Conservation (phyloP, 139 green algal genomes). For the Tetradesmus obliquus region DNA sequence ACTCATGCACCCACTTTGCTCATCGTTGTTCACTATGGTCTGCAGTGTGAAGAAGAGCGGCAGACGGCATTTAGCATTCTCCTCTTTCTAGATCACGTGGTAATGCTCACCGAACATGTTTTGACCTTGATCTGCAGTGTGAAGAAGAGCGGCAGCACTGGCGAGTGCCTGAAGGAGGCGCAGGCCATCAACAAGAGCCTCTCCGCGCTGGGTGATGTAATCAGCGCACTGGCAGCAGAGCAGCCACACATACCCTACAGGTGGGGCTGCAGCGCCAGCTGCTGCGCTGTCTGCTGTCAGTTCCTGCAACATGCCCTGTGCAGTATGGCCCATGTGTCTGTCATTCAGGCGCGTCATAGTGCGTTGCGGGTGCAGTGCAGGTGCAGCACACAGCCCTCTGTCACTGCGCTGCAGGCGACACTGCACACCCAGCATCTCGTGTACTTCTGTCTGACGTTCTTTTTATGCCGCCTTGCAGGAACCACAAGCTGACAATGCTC, state of each 20-base stretch:
- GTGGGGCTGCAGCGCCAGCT: background rate
- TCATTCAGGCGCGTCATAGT: no score
- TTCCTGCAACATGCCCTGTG: no score
- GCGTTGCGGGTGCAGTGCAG: no score
- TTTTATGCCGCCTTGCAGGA: conserved; percentile 59
- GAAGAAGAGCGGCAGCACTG: conserved; percentile 93
- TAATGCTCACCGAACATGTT: no score
- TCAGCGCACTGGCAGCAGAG: conserved; percentile 90
- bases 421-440: background rate
- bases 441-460: background rate
- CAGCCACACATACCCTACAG: conserved; percentile 92
- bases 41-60: no score
- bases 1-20: no score
- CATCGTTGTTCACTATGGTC: no score
- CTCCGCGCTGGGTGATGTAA: conserved; percentile 96
- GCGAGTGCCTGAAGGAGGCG: conserved; percentile 97
- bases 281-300: background rate
- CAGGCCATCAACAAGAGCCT: conserved; percentile 99
- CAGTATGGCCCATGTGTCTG: no score
- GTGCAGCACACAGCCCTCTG: no score
- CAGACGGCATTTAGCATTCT: no score
- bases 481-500: conserved; percentile 99
- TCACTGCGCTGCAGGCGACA: no score
- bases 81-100: no score
- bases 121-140: conserved; percentile 66